Evolutionary conservation across 192 early-diverging fungal genomes (phyloP), one percentile per base, ranked within the genome.

Genomic region (Coemansia sp.): DNA sequence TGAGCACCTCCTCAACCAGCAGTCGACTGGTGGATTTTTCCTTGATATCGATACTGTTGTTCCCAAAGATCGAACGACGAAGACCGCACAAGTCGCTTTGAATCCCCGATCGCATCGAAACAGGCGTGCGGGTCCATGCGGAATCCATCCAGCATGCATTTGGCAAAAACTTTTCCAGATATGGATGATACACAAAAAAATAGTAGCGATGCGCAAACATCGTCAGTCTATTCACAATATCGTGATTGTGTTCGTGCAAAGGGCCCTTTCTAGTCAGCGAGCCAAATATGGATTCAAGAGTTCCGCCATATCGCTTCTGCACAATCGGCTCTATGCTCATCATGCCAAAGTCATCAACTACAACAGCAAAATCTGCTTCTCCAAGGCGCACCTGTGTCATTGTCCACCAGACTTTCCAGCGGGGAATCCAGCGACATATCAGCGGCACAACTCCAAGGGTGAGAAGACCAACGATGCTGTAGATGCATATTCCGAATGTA

Each of bases 351-450:
- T 90, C 90, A 85, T 91, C 81, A 11, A 93, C 85, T 4, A 87
- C 83, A n/a, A 92, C 74, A 63, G 80, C 77, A 69, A 79, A 88
- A n/a, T 88, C 85, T 4, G 97, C 95, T 36, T 88, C 86, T 51
- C 81, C 85, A 55, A 98, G 83, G n/a, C 86, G 77, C 39, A 83
- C 90, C 2, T 66, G 73, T 12, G 42, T 48, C n/a, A 90, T 90
- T 1, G 90, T 89, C 84, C 91, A 88, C 56, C 68, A 65, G 39
- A 96, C 85, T 71, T 88, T 90, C 80, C 89, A 85, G 19, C 69
- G 71, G 58, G 94, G 93, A 42, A 97, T 71, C 96, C 97, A 98
- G 39, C 94, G 90, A 54, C 88, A 90, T 11, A 95, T 51, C 16
- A 98, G 77, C 60, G 88, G 94, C 2, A 90, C 67, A 9, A 90